phyloP scores from a whole-genome alignment of 768 basidiomycete species.

The Boletus rubropictus region DNA sequence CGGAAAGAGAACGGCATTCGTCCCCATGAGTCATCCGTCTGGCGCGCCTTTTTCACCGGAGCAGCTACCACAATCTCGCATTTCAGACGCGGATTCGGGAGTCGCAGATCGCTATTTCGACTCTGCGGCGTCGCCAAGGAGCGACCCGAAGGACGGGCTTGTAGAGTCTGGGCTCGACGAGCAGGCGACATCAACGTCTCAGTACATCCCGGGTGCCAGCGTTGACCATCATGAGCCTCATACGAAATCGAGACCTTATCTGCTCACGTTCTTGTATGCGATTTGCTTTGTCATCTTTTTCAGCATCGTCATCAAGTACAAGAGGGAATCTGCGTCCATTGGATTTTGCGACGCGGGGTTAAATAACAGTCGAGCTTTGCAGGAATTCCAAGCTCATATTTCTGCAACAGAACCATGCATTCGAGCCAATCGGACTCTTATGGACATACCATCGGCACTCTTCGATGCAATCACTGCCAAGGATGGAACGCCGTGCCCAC shows the following conservation, averaged over 20 bases:
- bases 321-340: conserved; percentile 60
- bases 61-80: conserved; percentile 5
- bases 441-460: conserved; percentile 32
- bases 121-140: conserved; percentile 9
- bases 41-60: conserved; percentile 11
- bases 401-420: conserved; percentile 52
- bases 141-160: conserved; percentile 18
- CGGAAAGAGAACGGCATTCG: conserved; percentile 10
- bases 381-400: conserved; percentile 40
- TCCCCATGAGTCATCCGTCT: conserved; percentile 17
- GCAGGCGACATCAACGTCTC: conserved; percentile 33
- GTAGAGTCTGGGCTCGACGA: conserved; percentile 14
- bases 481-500: conserved; percentile 44
- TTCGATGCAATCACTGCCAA: conserved; percentile 23
- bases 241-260: conserved; percentile 20
- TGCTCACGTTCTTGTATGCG: conserved; percentile 41
- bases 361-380: conserved; percentile 53
- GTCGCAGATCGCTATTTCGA: not conserved
- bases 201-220: conserved; percentile 35
- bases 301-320: conserved; percentile 45
- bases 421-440: conserved; percentile 45
- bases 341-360: conserved; percentile 71
- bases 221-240: conserved; percentile 11
- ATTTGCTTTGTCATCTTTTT: conserved; percentile 32
- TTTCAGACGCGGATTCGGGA: conserved; percentile 3